phyloP scores from a whole-genome alignment of 176 grass and related monocot genomes.

The Poa pratensis region DNA sequence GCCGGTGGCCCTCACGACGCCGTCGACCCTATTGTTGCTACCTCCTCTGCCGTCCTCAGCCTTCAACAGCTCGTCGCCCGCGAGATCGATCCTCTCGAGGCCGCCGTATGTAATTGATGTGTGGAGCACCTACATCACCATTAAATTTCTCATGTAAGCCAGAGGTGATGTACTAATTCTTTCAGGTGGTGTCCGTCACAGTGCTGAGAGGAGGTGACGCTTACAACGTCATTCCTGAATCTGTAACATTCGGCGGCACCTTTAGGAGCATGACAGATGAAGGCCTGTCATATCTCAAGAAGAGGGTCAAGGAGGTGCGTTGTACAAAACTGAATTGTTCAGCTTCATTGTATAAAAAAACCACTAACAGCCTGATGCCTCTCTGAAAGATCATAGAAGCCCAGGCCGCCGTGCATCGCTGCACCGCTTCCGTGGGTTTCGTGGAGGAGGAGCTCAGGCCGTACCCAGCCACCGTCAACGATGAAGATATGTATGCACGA shows the following conservation, averaged over 20 bases:
- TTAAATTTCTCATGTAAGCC: background rate
- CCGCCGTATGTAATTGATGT: background rate
- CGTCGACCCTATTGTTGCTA: constrained; percentile 49
- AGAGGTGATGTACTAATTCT: background rate
- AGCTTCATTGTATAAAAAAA: background rate
- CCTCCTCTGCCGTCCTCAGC: constrained; percentile 43
- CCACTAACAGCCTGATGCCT: background rate
- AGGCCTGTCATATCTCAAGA: constrained; percentile 54
- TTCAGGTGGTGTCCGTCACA: constrained; percentile 69
- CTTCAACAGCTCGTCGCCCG: constrained; percentile 56
- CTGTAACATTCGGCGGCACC: constrained; percentile 65
- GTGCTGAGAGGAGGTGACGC: constrained; percentile 61
- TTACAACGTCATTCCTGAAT: constrained; percentile 74
- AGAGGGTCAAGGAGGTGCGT: constrained; percentile 61
- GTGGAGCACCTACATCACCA: background rate
- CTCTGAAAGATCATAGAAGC: constrained; percentile 48
- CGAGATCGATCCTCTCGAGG: constrained; percentile 48
- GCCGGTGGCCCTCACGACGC: constrained; percentile 43
- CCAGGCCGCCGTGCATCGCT: constrained; percentile 57
- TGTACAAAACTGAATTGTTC: background rate
- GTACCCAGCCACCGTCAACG: constrained; percentile 60
- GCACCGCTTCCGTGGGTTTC: constrained; percentile 61
- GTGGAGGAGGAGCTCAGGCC: constrained; percentile 48
- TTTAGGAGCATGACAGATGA: constrained; percentile 61
- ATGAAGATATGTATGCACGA: constrained; percentile 57